Evolutionary conservation across 345 rosid species (phyloP), one percentile per base, ranked within the genome.

Genomic region (Boechera stricta): DNA sequence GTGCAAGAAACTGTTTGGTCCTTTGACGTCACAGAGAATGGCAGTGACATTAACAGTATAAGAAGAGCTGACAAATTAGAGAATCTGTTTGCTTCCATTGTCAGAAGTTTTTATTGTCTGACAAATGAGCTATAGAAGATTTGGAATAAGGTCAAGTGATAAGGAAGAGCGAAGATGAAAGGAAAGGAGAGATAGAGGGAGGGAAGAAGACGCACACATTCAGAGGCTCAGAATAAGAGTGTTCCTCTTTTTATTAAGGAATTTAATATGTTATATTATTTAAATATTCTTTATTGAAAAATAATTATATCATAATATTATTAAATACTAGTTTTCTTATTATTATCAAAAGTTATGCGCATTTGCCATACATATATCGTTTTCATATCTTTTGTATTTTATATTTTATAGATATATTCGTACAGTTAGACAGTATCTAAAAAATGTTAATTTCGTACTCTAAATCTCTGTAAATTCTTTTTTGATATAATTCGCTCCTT

Each of bases 1-100:
- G 97, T 89, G 84, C 98, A 95, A 52, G 90, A 90, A 76, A 82
- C 81, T 28, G 80, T 71, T 81, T 86, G 86, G 82, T 86, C 80
- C 54, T 82, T 87, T 48, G 90, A 67, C 42, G 85, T 13, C 2
- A 72, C 53, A 10, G 41, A n/a, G 7, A 73, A 35, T 82, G 81
- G 10, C 68, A 76, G 71, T 48, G 73, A 32, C 10, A 68, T 51
- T 64, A 79, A 75, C 5, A 84, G 47, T 11, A 76, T 9, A 0
- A 80, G 12, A 33, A 83, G 45, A 29, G 70, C 4, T 12, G 79
- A 54, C 73, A 69, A 6, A n/a, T 53, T 3, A 39, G 64, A 80
- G 56, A 81, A 58, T 74, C 64, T 65, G 41, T 44, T 5, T 39
- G 2, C 72, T 80, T 68, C 84, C 90, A 87, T 89, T 64, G 69